Conservation (phyloP, 73 alveolate genomes). For the Breviolum minutum region DNA sequence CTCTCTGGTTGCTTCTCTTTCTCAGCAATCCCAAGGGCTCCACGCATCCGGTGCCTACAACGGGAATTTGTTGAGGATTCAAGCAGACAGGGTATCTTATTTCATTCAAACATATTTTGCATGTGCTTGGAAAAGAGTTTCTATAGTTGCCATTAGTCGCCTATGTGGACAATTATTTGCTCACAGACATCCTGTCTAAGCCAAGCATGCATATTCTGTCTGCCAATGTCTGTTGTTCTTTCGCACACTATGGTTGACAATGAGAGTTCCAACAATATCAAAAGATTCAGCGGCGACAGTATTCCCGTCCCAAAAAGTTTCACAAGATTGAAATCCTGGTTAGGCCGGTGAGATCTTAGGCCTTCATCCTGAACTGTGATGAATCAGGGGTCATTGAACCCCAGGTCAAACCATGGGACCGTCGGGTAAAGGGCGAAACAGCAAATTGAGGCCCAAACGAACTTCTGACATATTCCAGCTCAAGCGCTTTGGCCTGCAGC, state of each 20-base stretch:
- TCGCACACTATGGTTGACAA: no score
- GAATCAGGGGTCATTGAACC: background rate
- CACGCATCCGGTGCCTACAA: slow-evolving; percentile 51
- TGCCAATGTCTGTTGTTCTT: no score
- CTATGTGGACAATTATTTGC: background rate
- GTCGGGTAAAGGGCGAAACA: background rate
- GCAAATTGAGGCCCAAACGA: slow-evolving; percentile 36
- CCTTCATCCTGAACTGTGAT: no score
- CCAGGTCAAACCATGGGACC: background rate
- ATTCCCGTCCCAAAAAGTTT: no score
- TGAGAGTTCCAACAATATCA: no score
- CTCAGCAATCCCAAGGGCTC: background rate
- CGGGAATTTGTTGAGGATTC: background rate
- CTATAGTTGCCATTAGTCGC: background rate
- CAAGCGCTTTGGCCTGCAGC: slow-evolving; percentile 69
- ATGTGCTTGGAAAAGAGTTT: background rate
- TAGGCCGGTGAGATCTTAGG: no score
- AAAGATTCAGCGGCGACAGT: no score
- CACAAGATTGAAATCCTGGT: no score
- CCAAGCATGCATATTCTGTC: background rate
- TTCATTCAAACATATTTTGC: no score
- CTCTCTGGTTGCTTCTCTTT: background rate
- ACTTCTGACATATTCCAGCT: slow-evolving; percentile 74
- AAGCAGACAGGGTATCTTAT: background rate
- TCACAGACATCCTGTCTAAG: background rate